phyloP scores from a whole-genome alignment of 371 early-diverging fungal genomes.

The Zopfochytrium polystomum region DNA sequence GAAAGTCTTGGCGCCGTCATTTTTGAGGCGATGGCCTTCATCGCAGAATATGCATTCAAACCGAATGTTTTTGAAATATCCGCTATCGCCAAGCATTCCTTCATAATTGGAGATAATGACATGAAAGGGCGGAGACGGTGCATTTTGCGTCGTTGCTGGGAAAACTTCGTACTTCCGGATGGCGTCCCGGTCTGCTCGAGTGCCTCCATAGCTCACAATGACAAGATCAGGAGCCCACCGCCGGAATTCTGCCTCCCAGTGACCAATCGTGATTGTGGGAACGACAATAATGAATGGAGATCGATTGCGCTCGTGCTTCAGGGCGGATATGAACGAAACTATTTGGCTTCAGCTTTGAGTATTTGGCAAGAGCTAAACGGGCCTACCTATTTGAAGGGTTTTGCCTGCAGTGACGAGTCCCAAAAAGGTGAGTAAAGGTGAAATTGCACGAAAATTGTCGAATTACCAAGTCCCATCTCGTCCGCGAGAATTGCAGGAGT shows the following conservation, averaged over 20 bases:
- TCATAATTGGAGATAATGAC: slow-evolving; percentile 98
- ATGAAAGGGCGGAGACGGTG: slow-evolving; percentile 81
- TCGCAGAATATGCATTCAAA: slow-evolving; percentile 97
- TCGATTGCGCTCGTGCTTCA: slow-evolving; percentile 46
- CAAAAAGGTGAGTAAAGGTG: too few species aligned
- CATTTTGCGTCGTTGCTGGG: slow-evolving; percentile 79
- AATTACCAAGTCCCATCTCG: slow-evolving; percentile 86
- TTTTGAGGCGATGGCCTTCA: slow-evolving; percentile 99
- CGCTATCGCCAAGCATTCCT: slow-evolving; percentile 90
- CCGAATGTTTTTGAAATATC: slow-evolving; percentile 77
- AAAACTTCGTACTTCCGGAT: slow-evolving; percentile 68
- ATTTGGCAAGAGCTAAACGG: background rate
- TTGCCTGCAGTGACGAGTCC: too few species aligned
- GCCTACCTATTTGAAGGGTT: slow-evolving; percentile 87
- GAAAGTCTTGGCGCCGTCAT: slow-evolving; percentile 83
- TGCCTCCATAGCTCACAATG: slow-evolving; percentile 88
- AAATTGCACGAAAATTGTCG: too few species aligned
- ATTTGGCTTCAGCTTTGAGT: background rate
- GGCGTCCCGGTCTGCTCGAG: slow-evolving; percentile 75
- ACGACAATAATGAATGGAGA: slow-evolving; percentile 94
- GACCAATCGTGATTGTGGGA: slow-evolving; percentile 89
- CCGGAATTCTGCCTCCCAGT: slow-evolving; percentile 96
- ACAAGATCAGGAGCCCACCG: slow-evolving; percentile 95
- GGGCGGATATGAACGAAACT: background rate
- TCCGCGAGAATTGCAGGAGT: slow-evolving; percentile 98